Base-by-base conservation (phyloP, 768 basidiomycete genomes). In the Tephrocybe sp. region DNA sequence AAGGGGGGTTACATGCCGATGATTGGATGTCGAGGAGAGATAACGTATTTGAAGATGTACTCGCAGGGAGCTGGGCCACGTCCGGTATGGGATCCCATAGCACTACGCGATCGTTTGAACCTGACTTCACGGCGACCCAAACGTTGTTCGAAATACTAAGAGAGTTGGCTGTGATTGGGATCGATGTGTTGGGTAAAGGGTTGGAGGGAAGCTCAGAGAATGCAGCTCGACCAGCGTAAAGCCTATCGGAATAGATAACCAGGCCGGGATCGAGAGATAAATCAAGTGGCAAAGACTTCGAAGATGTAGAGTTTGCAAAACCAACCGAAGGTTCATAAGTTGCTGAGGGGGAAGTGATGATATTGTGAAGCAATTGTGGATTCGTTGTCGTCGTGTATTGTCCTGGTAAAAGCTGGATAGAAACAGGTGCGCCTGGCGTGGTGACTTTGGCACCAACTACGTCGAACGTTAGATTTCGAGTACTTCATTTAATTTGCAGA, bases 41-140 rank as follows among this genome's bases (percentile, higher is more conserved):
- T n/a, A 90, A 68, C 0, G 79, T 70, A 24, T 71, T 71, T 0
- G 43, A 46, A 16, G 75, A 65, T 29, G 66, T 68, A 3, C 72
- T 65, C 1, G 74, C 61, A 2, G 88, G 85, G 12, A 91, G 73
- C 62, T 91, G 84, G 2, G 79, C 68, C 18, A 86, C 60, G 58
- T 94, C 90, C 10, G 91, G 83, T 38, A 93, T 69, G 9, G 86
- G 80, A 52, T 89, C 82, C 88, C 89, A 94, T 25, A 94, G 60
- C 18, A 92, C 74, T 13, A 90, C 62, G 21, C 84, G 84, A 30
- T 71, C 69, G 49, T 75, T 78, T 23, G 72, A 71, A n/a, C 78
- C 75, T 1, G 80, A 66, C 5, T 73, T 74, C 10, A 93, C 69
- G 1, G 83, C 81, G 9, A 76, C 79, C 85, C 85, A 92, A 0